Base-by-base conservation (phyloP, 257 asterid genomes). In the Catharanthus roseus region DNA sequence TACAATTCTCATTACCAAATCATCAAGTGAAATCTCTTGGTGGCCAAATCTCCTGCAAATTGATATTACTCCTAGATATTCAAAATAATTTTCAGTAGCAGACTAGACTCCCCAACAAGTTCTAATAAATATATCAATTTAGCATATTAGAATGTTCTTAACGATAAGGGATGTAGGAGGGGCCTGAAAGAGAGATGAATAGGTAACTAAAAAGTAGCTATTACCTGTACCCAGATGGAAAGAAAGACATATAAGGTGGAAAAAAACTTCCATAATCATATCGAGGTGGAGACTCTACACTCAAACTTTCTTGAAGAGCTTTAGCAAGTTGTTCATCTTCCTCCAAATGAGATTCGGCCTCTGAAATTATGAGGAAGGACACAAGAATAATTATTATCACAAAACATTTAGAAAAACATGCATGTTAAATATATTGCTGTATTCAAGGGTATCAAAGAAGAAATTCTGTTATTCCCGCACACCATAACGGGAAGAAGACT, bases 261-360 rank as follows among this genome's bases (percentile, higher is more conserved):
- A 79, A 69, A 53, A 79, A 80, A 76, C 87, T 80, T 84, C 88
- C 96, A 77, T 76, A 78, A 85, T 84, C 90, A 81, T 86, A 82
- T 73, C 77, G 81, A 69, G 96, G 89, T 12, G 95, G 86, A 64
- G 95, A 82, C 38, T 83, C 91, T 70, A 88, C 79, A 67, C 79
- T 85, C 85, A 89, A 77, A 83, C 99, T 95, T 82, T 88, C 97
- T 76, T 95, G 93, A 72, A 95, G 72, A 73, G 98, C 99, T 87
- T 83, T 89, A 55, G 99, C 99, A 44, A 95, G 92, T 74, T 65
- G 85, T 81, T 91, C 97, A 57, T 95, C 99, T 82, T 92, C 99
- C 64, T 91, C 96, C 86, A 90, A 79, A 72, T 73, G 78, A 69
- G 90, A 67, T 66, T 83, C 89, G 61, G 73, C 53, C 77, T 91